Base-by-base conservation (phyloP, 2,329 filamentous ascomycete species). In the Fusarium ambrosium region DNA sequence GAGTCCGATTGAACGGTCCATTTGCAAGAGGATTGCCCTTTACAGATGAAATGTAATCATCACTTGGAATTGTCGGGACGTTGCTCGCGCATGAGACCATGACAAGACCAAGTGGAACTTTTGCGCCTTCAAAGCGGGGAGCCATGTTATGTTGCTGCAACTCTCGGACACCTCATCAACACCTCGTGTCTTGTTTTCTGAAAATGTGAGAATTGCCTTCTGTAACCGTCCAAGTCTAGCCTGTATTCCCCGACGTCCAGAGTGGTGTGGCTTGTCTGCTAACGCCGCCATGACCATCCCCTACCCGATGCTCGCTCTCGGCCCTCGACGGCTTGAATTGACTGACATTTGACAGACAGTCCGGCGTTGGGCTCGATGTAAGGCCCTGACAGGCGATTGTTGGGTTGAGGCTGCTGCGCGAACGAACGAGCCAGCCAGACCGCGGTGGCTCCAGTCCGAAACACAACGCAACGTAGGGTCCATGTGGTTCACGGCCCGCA, bases 41-140 rank as follows among this genome's bases (percentile, higher is more conserved):
- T 68, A 53, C 67, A 70, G 64, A 53, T 62, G 66, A 63, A 66
- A 63, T 70, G 61, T 56, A 70, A 64, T 61, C 56, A 51, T 69
- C 29, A 37, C 58, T 27, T 64, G 24, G 10, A 69, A 14, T 24
- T 69, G n/a, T 53, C 43, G 60, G 32, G 56, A 62, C 61, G 60
- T 69, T 72, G 32, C 16, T 62, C 53, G 37, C 53, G 72, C 72
- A 74, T 60, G 72, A 72, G 72, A 64, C 24, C 53, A 39, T 60
- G 64, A 64, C 29, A 36, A 37, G 56, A 61, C 64, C 64, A 70
- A 37, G 69, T 65, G 73, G 73, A 74, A 76, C 73, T 76, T 76
- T 76, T 76, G 73, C 64, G 27, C 45, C 36, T 36, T 55, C 59
- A 58, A 55, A 73, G 70, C 70, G 70, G 73, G 75, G 73, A 73